Base-by-base conservation (phyloP, 2,329 filamentous ascomycete species). In the Phyllosticta paracitricarpa region DNA sequence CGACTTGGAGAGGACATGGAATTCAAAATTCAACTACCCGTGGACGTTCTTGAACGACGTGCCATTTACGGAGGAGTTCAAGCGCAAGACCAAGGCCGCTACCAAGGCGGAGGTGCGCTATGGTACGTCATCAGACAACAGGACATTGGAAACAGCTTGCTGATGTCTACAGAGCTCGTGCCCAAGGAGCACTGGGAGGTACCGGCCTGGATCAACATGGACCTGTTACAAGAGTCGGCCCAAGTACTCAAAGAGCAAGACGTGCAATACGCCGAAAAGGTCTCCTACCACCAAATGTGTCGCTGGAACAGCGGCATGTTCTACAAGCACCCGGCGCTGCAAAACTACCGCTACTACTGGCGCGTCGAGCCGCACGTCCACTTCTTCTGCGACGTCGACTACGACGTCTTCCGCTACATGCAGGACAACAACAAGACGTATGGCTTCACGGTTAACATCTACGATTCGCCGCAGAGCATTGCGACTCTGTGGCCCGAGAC, bases 1-100 rank as follows among this genome's bases (percentile, higher is more conserved):
- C 61, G 93, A 99, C 71, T 81, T 99, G 63, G 94, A 99, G 77
- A 80, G 88, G 66, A 97, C 93, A 0, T 99, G 92, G 91, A 99
- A 99, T 71, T 81, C 85, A 80, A 99, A 99, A 72, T 99, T 97
- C 84, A 99, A 99, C 79, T 99, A 99, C 72, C 94, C 94, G 0
- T 99, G 94, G 91, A 97, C 91, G 8, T 99, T 99, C 75, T 95
- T 99, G 82, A 99, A 99, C 77, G 93, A 99, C 71, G 87, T 89
- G 58, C 89, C 90, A 17, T 99, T 99, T 71, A 87, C 88, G 2
- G 89, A 94, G 17, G 92, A 97, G 69, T 99, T 99, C 79, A 97
- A 95, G 78, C 79, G 79, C 69, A 84, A 83, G 74, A 97, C 92
- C 0, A 80, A 82, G 64, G 90, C 86, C 28, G 86, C 84, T 57